Conservation (phyloP, 106 monocot genomes). For the Xerophyta viscosa region DNA sequence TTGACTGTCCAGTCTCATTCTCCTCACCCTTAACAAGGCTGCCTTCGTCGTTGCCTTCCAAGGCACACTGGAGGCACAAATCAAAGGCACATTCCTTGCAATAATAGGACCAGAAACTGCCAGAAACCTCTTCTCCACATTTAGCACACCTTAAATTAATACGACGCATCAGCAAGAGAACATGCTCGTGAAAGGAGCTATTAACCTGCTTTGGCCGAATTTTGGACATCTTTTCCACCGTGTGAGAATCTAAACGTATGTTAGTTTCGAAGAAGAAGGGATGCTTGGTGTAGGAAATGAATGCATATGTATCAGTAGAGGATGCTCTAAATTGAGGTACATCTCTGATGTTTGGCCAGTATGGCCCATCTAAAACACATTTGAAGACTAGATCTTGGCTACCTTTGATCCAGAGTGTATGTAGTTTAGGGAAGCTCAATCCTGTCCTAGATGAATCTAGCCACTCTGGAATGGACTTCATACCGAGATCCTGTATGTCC, state of each 20-base stretch:
- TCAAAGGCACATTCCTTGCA: too few species aligned
- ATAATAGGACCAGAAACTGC: too few species aligned
- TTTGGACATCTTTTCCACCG: too few species aligned
- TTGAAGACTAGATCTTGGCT: not conserved
- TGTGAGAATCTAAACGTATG: too few species aligned
- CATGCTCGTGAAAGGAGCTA: too few species aligned
- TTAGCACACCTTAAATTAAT: too few species aligned
- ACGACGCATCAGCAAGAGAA: too few species aligned
- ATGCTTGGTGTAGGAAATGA: not conserved
- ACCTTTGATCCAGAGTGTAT: not conserved
- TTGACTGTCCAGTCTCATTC: too few species aligned
- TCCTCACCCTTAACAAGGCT: not conserved
- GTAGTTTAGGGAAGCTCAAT: not conserved
- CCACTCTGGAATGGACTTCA: constrained; percentile 5
- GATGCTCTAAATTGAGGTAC: not conserved
- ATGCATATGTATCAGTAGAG: not conserved
- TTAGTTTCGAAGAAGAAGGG: not conserved
- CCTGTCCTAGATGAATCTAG: not conserved
- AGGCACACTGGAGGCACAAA: too few species aligned
- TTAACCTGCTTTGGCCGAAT: too few species aligned
- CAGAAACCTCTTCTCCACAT: too few species aligned
- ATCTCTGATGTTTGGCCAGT: not conserved
- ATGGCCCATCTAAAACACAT: not conserved
- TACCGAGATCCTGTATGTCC: not conserved
- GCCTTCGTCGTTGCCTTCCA: too few species aligned